phyloP scores from a whole-genome alignment of 495 filamentous ascomycete genomes.

The Trichoderma reesei region DNA sequence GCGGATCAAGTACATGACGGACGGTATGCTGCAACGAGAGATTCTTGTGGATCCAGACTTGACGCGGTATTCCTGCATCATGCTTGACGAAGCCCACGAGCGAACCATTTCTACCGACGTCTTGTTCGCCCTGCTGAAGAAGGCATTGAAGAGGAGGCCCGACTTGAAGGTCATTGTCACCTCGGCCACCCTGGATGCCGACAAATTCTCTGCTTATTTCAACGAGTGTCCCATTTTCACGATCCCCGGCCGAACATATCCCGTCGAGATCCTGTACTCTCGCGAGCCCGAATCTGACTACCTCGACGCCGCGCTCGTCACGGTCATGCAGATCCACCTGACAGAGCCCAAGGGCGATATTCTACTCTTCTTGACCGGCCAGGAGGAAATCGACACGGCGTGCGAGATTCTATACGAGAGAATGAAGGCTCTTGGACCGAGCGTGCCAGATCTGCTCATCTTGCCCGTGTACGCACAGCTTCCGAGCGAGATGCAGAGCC shows the following conservation, averaged over 20 bases:
- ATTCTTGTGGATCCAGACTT: slow-evolving; percentile 83
- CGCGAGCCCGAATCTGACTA: slow-evolving; percentile 94
- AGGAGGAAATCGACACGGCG: slow-evolving; percentile 94
- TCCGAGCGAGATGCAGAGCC: slow-evolving; percentile 86
- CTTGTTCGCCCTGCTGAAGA: slow-evolving; percentile 88
- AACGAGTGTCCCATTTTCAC: slow-evolving; percentile 91
- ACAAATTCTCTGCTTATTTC: slow-evolving; percentile 95
- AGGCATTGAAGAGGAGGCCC: slow-evolving; percentile 73
- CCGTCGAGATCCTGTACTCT: slow-evolving; percentile 90
- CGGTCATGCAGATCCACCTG: slow-evolving; percentile 97
- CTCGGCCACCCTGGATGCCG: slow-evolving; percentile 89
- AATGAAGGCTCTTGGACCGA: slow-evolving; percentile 90
- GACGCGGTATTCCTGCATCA: slow-evolving; percentile 86
- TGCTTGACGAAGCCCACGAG: slow-evolving; percentile 98
- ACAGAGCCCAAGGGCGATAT: slow-evolving; percentile 88
- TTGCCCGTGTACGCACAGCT: slow-evolving; percentile 90
- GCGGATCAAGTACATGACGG: slow-evolving; percentile 98
- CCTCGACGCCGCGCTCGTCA: slow-evolving; percentile 86
- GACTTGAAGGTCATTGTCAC: slow-evolving; percentile 95
- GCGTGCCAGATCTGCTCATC: slow-evolving; percentile 85
- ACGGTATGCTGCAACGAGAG: slow-evolving; percentile 95
- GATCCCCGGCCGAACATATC: slow-evolving; percentile 89
- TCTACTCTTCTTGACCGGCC: slow-evolving; percentile 88
- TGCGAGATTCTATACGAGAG: slow-evolving; percentile 89
- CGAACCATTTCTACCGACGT: slow-evolving; percentile 94